Evolutionary conservation across 768 basidiomycete genomes (phyloP), one percentile per base, ranked within the genome.

Genomic region (Trametes maxima): DNA sequence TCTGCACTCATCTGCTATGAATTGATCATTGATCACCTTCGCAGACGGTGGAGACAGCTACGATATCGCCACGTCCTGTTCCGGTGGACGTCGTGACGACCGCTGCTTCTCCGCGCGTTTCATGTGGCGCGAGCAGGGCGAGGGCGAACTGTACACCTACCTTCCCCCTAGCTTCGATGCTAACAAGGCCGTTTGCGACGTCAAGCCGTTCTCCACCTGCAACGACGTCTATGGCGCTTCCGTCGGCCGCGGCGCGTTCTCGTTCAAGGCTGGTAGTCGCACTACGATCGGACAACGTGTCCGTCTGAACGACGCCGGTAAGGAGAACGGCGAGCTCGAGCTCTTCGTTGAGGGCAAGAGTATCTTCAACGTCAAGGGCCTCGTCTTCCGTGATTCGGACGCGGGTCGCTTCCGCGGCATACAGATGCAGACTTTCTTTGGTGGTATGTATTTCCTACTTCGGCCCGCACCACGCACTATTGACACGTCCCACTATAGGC

Each of bases 391-490:
- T 50, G 77, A 82, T 61, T 76, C 75, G 59, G 71, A 69, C 25
- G 72, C 74, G 0, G 83, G 84, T 42, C 78, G 77, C 63, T 81
- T 91, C 67, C 79, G 83, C 36, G 89, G 90, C 21, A 82, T 89
- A 58, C 84, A 85, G 72, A 82, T 86, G 79, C 86, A 90, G 75
- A 87, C 88, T n/a, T 90, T 90, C 82, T 90, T 92, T 65, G 88
- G 88, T 49, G 87, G 85, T 82, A 68, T 62, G 77, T 74, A 60
- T 33, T 33, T 16, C 3, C 17, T 21, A 16, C 19, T 21, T 24
- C 8, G 8, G 46, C 24, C 8, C 21, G 24, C 58, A 44, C 70
- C 55, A 68, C 67, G 44, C 37, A 24, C 46, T 22, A 53, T 43
- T 25, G 11, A 47, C 11, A 16, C 22, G 10, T 50, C 24, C 51